Conservation (phyloP, 345 rosid species). For the Zanthoxylum bungeanum region DNA sequence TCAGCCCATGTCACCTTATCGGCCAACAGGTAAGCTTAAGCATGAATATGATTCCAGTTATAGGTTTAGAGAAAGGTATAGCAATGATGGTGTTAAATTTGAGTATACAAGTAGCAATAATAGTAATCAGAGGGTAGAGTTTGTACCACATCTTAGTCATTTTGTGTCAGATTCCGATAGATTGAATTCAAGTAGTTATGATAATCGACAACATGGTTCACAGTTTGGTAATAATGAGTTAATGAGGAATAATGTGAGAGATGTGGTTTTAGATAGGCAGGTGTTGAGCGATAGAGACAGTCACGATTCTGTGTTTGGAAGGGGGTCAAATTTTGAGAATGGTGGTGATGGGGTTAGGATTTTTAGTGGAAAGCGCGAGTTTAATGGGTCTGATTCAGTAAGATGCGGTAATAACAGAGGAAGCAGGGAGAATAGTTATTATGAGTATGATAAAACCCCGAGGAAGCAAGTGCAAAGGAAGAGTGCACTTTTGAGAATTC, state of each 20-base stretch:
- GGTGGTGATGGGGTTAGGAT: constrained; percentile 28
- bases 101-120: constrained; percentile 11
- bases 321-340: constrained; percentile 19
- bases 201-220: constrained; percentile 26
- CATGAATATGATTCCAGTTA: constrained; percentile 39
- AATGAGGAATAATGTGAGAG: constrained; percentile 25
- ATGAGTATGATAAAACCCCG: constrained; percentile 44
- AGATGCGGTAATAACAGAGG: constrained; percentile 40
- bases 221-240: constrained; percentile 16
- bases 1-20: constrained; percentile 29
- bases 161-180: constrained; percentile 36
- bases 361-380: constrained; percentile 32
- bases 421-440: constrained; percentile 45
- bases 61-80: constrained; percentile 46
- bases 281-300: constrained; percentile 32
- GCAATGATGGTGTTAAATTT: constrained; percentile 20
- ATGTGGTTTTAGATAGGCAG: constrained; percentile 33
- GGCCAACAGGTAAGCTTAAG: constrained; percentile 29
- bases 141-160: constrained; percentile 29
- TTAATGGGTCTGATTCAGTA: constrained; percentile 36
- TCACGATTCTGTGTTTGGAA: constrained; percentile 22
- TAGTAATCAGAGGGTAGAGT: constrained; percentile 27
- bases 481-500: constrained; percentile 87
- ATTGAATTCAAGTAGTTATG: constrained; percentile 31
- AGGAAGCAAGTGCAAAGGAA: constrained; percentile 65